Conservation (phyloP, 2,329 filamentous ascomycete species). For the Aplosporella prunicola region DNA sequence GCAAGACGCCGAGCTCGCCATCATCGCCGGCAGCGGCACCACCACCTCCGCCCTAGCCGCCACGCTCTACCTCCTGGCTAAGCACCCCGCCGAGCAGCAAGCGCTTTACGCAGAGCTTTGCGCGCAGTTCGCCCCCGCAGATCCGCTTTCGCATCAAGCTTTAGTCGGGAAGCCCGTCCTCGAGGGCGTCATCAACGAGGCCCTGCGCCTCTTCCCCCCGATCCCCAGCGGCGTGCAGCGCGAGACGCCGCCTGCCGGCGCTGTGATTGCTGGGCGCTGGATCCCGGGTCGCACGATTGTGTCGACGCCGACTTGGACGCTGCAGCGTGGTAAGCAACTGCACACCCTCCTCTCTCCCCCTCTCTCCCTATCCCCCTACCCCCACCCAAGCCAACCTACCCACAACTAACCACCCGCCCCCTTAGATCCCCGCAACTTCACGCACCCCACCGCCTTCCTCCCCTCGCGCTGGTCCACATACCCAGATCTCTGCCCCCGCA, state of each 20-base stretch:
- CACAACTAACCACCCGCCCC: too few relatives aligned
- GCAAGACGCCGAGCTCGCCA: slow-evolving; percentile 40
- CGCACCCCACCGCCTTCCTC: slow-evolving; percentile 18
- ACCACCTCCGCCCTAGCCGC: slow-evolving; percentile 35
- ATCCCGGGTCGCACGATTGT: slow-evolving; percentile 22
- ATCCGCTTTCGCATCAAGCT: slow-evolving; percentile 27
- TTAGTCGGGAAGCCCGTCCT: slow-evolving; percentile 25
- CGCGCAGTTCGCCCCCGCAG: slow-evolving; percentile 24
- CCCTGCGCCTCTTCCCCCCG: slow-evolving; percentile 31
- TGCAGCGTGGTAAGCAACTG: slow-evolving; percentile 21
- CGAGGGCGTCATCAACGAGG: slow-evolving; percentile 32
- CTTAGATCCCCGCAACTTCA: slow-evolving; percentile 4
- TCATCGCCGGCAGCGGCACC: slow-evolving; percentile 40
- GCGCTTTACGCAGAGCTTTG: slow-evolving; percentile 27
- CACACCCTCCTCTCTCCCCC: slow-evolving; percentile 16
- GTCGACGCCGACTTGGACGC: slow-evolving; percentile 21
- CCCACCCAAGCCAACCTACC: not conserved
- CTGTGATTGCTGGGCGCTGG: slow-evolving; percentile 26
- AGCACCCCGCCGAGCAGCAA: slow-evolving; percentile 27
- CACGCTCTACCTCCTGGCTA: slow-evolving; percentile 36
- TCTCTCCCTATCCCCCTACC: not conserved
- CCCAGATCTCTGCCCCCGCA: slow-evolving; percentile 22
- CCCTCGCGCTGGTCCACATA: slow-evolving; percentile 26
- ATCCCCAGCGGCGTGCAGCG: slow-evolving; percentile 29
- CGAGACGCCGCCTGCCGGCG: slow-evolving; percentile 26